Percentiles rank a stretch among this genome's conserved stretches.
phyloP scores from a whole-genome alignment of 768 basidiomycete species.

The Agrocybe pediades region DNA sequence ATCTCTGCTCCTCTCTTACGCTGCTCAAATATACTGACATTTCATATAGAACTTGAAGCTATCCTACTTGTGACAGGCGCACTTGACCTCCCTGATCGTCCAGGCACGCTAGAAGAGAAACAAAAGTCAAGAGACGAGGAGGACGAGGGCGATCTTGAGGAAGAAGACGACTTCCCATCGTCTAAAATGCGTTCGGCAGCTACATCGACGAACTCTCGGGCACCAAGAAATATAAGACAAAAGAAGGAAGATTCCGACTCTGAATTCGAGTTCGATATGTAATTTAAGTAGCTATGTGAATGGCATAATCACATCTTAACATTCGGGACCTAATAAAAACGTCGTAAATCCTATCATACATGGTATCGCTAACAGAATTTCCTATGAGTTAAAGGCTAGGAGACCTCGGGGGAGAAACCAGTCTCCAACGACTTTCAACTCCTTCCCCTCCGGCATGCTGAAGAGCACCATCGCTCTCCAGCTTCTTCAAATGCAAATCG shows the following conservation, averaged over 20 bases:
- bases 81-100: constrained; percentile 57
- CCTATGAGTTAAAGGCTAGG: constrained; percentile 24
- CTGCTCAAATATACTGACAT: background rate
- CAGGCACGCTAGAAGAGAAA: constrained; percentile 26
- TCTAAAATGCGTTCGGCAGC: constrained; percentile 58
- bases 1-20: constrained; percentile 11
- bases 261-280: constrained; percentile 81
- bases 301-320: no score
- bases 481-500: constrained; percentile 71
- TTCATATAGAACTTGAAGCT: constrained; percentile 64
- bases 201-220: constrained; percentile 54
- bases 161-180: constrained; percentile 46
- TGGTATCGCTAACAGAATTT: no score
- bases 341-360: no score
- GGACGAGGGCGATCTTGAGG: constrained; percentile 50
- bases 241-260: constrained; percentile 60
- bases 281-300: no score
- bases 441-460: constrained; percentile 51
- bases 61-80: constrained; percentile 65
- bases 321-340: no score
- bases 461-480: constrained; percentile 66
- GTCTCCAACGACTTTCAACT: constrained; percentile 50
- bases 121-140: no score
- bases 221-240: constrained; percentile 57
- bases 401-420: constrained; percentile 15